Evolutionary conservation across 2,329 filamentous ascomycete species (phyloP), one percentile per base, ranked within the genome.

Genomic region (Davidsoniella virescens): DNA sequence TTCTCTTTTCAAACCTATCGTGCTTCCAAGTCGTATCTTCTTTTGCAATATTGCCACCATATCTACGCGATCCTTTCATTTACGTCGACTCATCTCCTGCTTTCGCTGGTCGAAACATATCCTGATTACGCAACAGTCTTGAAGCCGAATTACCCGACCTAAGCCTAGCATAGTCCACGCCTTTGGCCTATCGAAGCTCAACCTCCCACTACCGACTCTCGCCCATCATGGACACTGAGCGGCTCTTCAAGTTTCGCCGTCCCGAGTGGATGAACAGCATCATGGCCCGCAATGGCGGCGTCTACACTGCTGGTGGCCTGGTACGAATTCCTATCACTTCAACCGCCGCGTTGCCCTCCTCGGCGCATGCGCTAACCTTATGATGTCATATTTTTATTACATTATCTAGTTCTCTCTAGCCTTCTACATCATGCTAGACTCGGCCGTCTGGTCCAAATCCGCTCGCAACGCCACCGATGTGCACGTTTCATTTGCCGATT

Each of bases 361-460:
- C 16, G 4, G 29, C 29, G 29, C 29, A 33, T 33, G 29, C 33
- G 17, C 44, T 51, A 38, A 49, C 33, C 17, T 17, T 33, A 12
- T 29, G 10, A 29, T 33, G 12, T 33, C 29, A 33, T 16, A 6
- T 8, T 4, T 23, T 5, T 17, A 2, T 23, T 23, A 23, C 20
- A 23, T 5, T 23, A 23, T 23, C 5, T 4, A 80, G 78, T 82
- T 79, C 70, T 79, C 78, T 44, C 66, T 82, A 61, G 77, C 77
- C 54, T 82, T 82, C 65, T 82, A 80, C 68, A 68, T 76, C 60
- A 73, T 82, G 65, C 75, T 82, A 63, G 78, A 82, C 63, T 71
- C 75, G 4, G 76, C 78, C 55, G 76, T 81, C 46, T 82, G 76
- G 76, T 81, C 78, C 57, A 75, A 78, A 59, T 76, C 73, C 10